These are phyloP conservation scores for Eudorina sp. DNA, from an alignment of 139 green algal genomes.

Conservation along the genomic window DNA sequence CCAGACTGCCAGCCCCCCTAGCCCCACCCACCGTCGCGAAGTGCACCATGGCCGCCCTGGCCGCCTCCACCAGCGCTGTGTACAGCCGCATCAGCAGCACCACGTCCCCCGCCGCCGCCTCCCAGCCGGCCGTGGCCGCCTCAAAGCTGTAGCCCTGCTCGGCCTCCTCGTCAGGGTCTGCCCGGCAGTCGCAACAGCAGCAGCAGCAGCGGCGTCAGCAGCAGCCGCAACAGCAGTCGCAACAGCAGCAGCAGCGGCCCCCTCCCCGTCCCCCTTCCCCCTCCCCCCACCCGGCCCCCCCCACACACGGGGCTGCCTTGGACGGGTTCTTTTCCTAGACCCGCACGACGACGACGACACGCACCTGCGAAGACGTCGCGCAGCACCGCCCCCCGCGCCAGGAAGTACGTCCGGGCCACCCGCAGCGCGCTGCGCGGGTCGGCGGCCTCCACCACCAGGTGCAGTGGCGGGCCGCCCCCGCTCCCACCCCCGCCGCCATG, in stretches of 20 bases:
- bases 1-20: not conserved
- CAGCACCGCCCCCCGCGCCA: constrained; percentile 32
- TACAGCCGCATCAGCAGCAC: constrained; percentile 60
- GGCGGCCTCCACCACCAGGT: constrained; percentile 57
- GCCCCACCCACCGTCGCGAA: constrained; percentile 51
- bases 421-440: constrained; percentile 56
- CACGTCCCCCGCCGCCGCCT: not conserved
- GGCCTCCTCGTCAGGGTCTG: constrained; percentile 54
- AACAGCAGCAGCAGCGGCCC: no score
- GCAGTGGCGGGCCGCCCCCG: not conserved
- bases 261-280: not conserved
- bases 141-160: constrained; percentile 52
- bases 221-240: no score
- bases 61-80: constrained; percentile 56
- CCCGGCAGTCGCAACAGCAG: no score
- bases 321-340: no score
- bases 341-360: not conserved
- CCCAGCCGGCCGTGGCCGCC: not conserved
- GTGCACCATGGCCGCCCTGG: constrained; percentile 58
- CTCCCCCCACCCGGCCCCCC: not conserved
- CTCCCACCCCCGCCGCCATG: no score
- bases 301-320: no score
- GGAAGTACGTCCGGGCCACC: constrained; percentile 56
- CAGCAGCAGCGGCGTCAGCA: no score
- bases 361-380: constrained; percentile 51